Evolutionary conservation across 208 protist genomes (phyloP).

Genomic region (Naegleria fowleri): DNA sequence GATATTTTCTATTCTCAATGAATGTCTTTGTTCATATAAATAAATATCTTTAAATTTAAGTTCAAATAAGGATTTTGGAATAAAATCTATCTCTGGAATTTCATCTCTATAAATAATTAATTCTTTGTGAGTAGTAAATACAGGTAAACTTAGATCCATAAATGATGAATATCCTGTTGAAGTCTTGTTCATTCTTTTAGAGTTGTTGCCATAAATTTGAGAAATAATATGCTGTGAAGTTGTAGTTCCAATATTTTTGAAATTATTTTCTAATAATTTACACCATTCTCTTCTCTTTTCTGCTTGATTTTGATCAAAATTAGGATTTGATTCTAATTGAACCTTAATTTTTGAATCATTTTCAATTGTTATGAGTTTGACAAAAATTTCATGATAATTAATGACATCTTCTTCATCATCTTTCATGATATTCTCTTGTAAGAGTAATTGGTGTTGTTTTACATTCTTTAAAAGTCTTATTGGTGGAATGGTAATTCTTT

Average conservation of each 20-base stretch:
- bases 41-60: not conserved
- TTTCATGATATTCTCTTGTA: no score
- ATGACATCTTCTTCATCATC: no score
- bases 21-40: not conserved
- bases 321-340: not conserved
- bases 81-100: not conserved
- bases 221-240: not conserved
- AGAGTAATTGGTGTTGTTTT: no score
- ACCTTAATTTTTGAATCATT: not conserved
- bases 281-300: not conserved
- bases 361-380: not conserved
- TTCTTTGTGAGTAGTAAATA: not conserved
- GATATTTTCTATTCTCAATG: not conserved
- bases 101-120: not conserved
- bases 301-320: not conserved
- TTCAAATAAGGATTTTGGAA: not conserved
- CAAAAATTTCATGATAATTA: not conserved
- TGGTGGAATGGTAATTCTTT: no score
- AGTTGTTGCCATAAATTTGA: not conserved
- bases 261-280: not conserved
- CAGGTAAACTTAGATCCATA: not conserved
- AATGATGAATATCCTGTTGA: no score
- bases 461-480: no score
- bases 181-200: not conserved
- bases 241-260: not conserved